Base-by-base conservation (phyloP, 495 filamentous ascomycete species). In the Daldinia concentrica region DNA sequence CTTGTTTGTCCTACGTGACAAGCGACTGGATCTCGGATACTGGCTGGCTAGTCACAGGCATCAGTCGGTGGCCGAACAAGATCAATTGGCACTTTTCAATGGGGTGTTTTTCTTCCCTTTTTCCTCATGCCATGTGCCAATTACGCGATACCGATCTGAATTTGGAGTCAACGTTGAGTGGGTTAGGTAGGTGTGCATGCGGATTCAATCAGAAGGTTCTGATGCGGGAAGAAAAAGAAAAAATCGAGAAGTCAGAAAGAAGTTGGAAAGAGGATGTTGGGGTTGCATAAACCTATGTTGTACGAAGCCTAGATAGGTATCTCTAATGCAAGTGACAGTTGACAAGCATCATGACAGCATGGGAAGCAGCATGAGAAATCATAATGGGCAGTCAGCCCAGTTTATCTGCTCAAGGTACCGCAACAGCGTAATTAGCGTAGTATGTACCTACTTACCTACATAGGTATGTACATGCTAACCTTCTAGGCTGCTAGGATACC, bases 1-100 rank as follows among this genome's bases (percentile, higher is more conserved):
- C 62, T 65, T 67, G 61, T 48, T 74, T 69, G 74, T 78, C 68
- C 68, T 75, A 78, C 74, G 66, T 73, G 76, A 78, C 71, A 73
- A 73, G 61, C 58, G 51, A 69, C 66, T 71, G 68, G 74, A 76
- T 72, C 70, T 76, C 70, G 62, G 68, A 61, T 72, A 39, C 63
- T 71, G 36, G 58, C 58, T 45, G 36, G 56, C 62, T 52, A 58
- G 65, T 45, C 32, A 61, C 71, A 64, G 66, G 64, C 57, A 59
- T 65, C 63, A 71, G 72, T 65, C 63, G 68, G 72, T 62, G 63
- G 59, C 63, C 67, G 59, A 15, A 34, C 17, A 52, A 37, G 34
- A 66, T 63, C 59, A 58, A 66, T 66, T 66, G 59, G 9, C 58
- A 50, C 52, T 66, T 58, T 51, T 62, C 65, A 26, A 69, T 65